These are phyloP conservation scores for Cerioporus squamosus DNA, from an alignment of 1,284 basidiomycete species.

Conservation along the genomic window DNA sequence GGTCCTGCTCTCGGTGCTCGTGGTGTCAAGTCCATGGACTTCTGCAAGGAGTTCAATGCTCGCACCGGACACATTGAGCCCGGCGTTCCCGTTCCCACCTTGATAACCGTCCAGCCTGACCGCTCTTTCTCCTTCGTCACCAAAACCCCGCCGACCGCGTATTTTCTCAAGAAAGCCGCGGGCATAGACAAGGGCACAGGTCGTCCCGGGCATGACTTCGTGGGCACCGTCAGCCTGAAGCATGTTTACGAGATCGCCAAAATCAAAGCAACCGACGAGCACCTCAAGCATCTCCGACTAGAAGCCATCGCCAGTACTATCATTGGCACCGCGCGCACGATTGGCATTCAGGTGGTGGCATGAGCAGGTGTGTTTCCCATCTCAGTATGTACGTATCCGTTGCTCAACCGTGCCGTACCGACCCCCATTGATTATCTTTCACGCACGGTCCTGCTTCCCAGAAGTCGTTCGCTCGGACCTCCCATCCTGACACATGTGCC, in stretches of 20 bases:
- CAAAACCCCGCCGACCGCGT: slow-evolving; percentile 90
- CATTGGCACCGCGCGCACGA: slow-evolving; percentile 81
- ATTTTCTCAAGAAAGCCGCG: slow-evolving; percentile 92
- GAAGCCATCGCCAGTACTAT: slow-evolving; percentile 89
- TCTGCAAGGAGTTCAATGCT: slow-evolving; percentile 97
- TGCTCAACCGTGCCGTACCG: slow-evolving; percentile 25
- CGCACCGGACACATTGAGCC: slow-evolving; percentile 88
- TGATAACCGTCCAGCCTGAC: slow-evolving; percentile 94
- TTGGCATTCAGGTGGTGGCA: slow-evolving; percentile 89
- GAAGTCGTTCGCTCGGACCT: slow-evolving; percentile 20
- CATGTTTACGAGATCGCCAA: slow-evolving; percentile 99
- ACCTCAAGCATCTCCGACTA: slow-evolving; percentile 82
- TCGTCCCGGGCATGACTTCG: slow-evolving; percentile 75
- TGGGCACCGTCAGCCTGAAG: slow-evolving; percentile 90
- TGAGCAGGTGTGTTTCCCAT: slow-evolving; percentile 46
- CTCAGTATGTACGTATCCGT: slow-evolving; percentile 27
- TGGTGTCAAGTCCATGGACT: slow-evolving; percentile 99
- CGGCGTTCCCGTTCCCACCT: slow-evolving; percentile 88
- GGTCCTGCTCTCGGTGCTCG: slow-evolving; percentile 97
- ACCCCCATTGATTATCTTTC: slow-evolving; percentile 21
- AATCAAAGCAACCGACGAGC: slow-evolving; percentile 92
- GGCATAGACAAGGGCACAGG: slow-evolving; percentile 91
- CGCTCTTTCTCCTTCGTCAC: slow-evolving; percentile 93
- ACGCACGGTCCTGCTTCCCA: slow-evolving; percentile 12
- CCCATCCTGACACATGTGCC: slow-evolving; percentile 21